Evolutionary conservation across 129 eudicot genomes (phyloP).

Genomic region (Kitagawia praeruptora): DNA sequence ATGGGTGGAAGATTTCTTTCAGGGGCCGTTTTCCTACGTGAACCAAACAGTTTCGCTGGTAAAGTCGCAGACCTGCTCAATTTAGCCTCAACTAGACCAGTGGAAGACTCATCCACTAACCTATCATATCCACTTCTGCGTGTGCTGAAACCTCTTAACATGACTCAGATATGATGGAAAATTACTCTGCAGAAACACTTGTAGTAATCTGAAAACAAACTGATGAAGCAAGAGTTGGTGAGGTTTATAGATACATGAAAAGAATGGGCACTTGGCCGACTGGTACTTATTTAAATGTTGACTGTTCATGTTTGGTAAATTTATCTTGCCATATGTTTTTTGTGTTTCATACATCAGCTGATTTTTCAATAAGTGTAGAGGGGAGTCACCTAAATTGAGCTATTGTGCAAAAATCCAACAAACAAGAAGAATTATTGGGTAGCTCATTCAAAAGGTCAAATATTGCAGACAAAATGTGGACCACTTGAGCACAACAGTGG

Average conservation of each 20-base stretch:
- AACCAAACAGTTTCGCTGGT: constrained; percentile 28
- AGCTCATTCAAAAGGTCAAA: neutral
- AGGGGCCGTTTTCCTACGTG: constrained; percentile 4
- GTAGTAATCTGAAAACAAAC: neutral
- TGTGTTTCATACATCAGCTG: neutral
- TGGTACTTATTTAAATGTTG: neutral
- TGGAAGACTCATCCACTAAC: constrained; percentile 30
- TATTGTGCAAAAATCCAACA: constrained; percentile 8
- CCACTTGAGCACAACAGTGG: neutral
- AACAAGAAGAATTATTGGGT: constrained; percentile 2
- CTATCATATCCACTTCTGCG: constrained; percentile 55
- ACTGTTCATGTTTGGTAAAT: constrained; percentile 9
- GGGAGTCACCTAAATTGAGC: constrained; percentile 8
- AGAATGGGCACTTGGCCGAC: neutral
- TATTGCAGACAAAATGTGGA: neutral
- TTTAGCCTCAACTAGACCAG: constrained; percentile 17
- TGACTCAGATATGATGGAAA: neutral
- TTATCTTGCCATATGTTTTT: neutral
- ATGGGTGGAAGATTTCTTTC: constrained; percentile 17
- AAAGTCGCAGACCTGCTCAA: constrained; percentile 32
- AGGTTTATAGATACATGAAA: neutral
- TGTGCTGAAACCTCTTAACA: constrained; percentile 61
- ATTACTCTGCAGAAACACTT: neutral
- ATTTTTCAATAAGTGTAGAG: neutral
- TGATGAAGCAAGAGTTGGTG: neutral